A percentile compares a stretch with the other conserved stretches of the same genome.
Evolutionary conservation across 768 basidiomycete genomes (phyloP).

Genomic region (Tylopilus intermedius): DNA sequence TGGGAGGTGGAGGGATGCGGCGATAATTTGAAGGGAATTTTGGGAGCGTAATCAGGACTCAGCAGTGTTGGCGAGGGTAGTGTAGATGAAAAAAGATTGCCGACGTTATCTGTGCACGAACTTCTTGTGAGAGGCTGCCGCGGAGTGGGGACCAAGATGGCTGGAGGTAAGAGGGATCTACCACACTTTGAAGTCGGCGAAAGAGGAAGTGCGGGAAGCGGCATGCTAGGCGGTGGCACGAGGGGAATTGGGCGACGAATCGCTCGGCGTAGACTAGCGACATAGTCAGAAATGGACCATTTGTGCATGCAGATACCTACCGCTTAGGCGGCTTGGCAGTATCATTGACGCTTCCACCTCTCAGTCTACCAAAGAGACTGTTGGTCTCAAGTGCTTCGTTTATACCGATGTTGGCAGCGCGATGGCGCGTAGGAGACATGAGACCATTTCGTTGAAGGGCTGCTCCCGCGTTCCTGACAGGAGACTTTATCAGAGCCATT

Average conservation of each 20-base stretch:
- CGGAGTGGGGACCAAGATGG: conserved; percentile 12
- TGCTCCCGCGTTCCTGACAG: conserved; percentile 44
- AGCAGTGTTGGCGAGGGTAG: conserved; percentile 6
- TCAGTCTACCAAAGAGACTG: conserved; percentile 47
- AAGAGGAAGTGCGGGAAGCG: conserved; percentile 26
- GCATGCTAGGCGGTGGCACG: conserved; percentile 26
- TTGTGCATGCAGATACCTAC: conserved; percentile 23
- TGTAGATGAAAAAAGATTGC: not conserved
- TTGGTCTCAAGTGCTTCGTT: conserved; percentile 34
- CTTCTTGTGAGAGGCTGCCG: conserved; percentile 19
- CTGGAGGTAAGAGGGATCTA: conserved; percentile 16
- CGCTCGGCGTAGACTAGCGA: conserved; percentile 37
- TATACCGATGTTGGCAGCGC: conserved; percentile 42
- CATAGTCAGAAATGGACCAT: not conserved
- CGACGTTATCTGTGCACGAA: conserved; percentile 1
- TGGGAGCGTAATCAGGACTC: conserved; percentile 8
- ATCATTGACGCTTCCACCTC: conserved; percentile 48
- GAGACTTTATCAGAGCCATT: conserved; percentile 55
- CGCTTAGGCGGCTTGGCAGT: conserved; percentile 28
- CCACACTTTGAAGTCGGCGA: conserved; percentile 19
- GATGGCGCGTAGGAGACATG: conserved; percentile 36
- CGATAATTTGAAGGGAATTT: conserved; percentile 10
- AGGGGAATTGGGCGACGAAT: conserved; percentile 29
- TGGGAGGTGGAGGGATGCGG: conserved; percentile 3
- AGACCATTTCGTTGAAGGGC: conserved; percentile 47